A percentile compares a stretch with the other conserved stretches of the same genome.
These are phyloP conservation scores for Leccinum colubrinum DNA, from an alignment of 1,284 basidiomycete genomes.

Conservation along the genomic window DNA sequence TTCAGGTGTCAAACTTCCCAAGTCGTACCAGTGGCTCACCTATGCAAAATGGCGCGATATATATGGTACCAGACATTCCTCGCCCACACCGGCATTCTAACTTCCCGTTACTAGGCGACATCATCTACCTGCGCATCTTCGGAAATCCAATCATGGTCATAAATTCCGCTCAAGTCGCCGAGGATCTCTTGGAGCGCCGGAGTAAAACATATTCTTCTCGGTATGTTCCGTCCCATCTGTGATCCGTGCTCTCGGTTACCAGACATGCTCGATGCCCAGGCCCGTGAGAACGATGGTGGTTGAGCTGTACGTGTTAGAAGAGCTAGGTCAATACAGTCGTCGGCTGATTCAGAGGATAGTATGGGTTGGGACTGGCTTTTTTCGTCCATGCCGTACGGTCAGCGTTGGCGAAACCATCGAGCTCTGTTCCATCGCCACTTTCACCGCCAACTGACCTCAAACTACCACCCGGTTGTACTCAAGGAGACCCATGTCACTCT, in stretches of 20 bases:
- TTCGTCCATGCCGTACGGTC: conserved; percentile 43
- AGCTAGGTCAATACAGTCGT: not conserved
- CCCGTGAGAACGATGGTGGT: conserved; percentile 43
- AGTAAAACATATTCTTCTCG: conserved; percentile 47
- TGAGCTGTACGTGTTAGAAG: conserved; percentile 36
- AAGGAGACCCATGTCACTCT: conserved; percentile 39
- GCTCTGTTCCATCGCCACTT: conserved; percentile 46
- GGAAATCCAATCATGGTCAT: conserved; percentile 48
- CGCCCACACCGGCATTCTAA: not conserved
- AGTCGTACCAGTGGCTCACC: conserved; percentile 44
- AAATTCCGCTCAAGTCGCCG: conserved; percentile 41
- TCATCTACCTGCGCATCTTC: conserved; percentile 45
- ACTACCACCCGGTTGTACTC: conserved; percentile 37
- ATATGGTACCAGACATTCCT: conserved; percentile 37
- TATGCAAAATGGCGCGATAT: conserved; percentile 44
- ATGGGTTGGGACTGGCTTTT: conserved; percentile 52
- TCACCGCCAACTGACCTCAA: conserved; percentile 29
- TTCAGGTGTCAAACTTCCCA: conserved; percentile 36
- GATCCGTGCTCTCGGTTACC: not conserved
- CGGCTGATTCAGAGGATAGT: conserved; percentile 26
- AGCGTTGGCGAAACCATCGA: conserved; percentile 42
- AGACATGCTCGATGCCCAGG: conserved; percentile 9
- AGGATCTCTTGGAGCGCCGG: conserved; percentile 46
- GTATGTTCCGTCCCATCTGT: conserved; percentile 6
- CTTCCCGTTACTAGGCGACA: conserved; percentile 36